phyloP scores from a whole-genome alignment of 2,329 filamentous ascomycete species.

The Neoarthrinium moseri region DNA sequence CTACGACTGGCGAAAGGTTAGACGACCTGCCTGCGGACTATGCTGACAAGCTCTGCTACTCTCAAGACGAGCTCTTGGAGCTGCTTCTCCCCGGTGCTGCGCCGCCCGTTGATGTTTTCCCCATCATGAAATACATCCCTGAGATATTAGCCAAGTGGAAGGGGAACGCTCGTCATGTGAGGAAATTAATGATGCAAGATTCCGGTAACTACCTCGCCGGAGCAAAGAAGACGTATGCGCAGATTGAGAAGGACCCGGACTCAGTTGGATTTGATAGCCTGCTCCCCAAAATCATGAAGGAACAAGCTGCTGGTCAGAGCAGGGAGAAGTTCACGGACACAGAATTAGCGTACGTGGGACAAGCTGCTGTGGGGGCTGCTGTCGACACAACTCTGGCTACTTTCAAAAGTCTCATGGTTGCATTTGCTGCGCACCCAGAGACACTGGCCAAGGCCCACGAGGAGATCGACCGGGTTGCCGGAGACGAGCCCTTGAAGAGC shows the following conservation, averaged over 20 bases:
- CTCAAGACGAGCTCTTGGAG: not conserved
- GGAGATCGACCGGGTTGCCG: not conserved
- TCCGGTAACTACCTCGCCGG: not conserved
- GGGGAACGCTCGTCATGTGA: not conserved
- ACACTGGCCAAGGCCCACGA: conserved; percentile 2
- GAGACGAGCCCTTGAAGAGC: not conserved
- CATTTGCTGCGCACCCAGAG: conserved; percentile 3
- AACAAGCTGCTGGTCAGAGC: not conserved
- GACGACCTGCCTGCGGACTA: not conserved
- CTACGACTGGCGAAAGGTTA: conserved; percentile 4
- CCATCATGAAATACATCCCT: conserved; percentile 12
- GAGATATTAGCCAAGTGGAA: conserved; percentile 12
- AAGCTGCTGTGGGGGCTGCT: conserved; percentile 5
- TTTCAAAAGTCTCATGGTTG: conserved; percentile 8
- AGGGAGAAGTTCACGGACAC: conserved; percentile 8
- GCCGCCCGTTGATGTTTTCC: conserved; percentile 15
- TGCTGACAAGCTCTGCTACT: not conserved
- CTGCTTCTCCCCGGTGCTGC: conserved; percentile 8
- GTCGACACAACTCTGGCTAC: conserved; percentile 6
- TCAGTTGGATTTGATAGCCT: conserved; percentile 1
- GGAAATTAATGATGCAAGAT: not conserved
- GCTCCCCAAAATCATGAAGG: conserved; percentile 9
- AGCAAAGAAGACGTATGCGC: not conserved
- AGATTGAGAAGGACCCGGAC: conserved; percentile 1
- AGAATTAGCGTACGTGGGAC: conserved; percentile 4